These are phyloP conservation scores for Carex pumila DNA, from an alignment of 176 grass and related monocot genomes.

Conservation along the genomic window DNA sequence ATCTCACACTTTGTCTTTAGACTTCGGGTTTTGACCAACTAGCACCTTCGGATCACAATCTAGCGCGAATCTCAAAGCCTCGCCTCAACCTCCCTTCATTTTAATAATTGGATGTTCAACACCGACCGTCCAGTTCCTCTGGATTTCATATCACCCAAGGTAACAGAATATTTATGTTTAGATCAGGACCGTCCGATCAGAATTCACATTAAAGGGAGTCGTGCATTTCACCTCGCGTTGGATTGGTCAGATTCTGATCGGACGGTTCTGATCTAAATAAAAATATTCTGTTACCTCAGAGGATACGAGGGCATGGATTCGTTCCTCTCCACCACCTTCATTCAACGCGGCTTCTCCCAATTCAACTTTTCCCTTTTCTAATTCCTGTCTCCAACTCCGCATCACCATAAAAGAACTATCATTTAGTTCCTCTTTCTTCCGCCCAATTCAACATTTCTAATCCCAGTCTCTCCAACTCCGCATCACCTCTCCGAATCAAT, in stretches of 20 bases:
- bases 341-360: conserved; percentile 4
- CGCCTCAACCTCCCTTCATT: background rate
- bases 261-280: no score
- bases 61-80: background rate
- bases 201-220: no score
- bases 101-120: background rate
- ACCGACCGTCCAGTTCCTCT: background rate
- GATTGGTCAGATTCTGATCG: no score
- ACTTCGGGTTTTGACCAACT: background rate
- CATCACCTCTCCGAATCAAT: background rate
- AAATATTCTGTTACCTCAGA: no score
- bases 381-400: no score
- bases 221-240: no score
- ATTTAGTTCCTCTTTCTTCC: background rate
- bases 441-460: conserved; percentile 1
- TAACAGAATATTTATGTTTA: no score
- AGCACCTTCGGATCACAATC: background rate
- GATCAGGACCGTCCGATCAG: no score
- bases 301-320: no score
- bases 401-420: background rate
- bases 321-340: background rate
- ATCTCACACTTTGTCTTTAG: background rate
- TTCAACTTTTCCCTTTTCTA: no score
- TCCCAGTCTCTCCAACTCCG: background rate
- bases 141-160: no score